These are phyloP conservation scores for Pichia sp. DNA, from an alignment of 1,139 yeast species.

Conservation along the genomic window DNA sequence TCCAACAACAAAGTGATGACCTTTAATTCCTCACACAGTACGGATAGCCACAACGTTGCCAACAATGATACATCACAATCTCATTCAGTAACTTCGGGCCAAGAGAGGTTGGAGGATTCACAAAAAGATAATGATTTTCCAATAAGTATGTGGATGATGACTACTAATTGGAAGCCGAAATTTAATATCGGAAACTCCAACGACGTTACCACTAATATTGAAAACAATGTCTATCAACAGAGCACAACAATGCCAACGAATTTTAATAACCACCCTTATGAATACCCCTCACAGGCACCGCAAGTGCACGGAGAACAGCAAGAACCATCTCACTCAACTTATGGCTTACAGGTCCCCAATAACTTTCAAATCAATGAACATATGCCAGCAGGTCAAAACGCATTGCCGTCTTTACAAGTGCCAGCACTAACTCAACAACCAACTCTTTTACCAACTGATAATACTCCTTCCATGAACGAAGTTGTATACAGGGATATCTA, in stretches of 20 bases:
- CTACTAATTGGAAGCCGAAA: slow-evolving; percentile 20
- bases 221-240: neutral
- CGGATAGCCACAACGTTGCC: neutral
- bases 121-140: slow-evolving; percentile 4
- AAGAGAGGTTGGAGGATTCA: too few species aligned
- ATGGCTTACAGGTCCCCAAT: too few species aligned
- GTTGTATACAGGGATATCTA: too few species aligned
- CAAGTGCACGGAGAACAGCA: neutral
- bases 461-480: too few species aligned
- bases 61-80: neutral
- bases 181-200: slow-evolving; percentile 6
- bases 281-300: neutral
- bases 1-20: neutral
- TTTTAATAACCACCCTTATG: neutral
- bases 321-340: too few species aligned
- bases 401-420: too few species aligned
- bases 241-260: neutral
- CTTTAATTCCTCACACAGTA: too few species aligned
- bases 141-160: slow-evolving; percentile 19
- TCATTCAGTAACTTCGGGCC: neutral
- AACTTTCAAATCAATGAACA: too few species aligned
- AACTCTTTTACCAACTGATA: too few species aligned
- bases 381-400: too few species aligned
- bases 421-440: too few species aligned
- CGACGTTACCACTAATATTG: neutral